Base-by-base conservation (phyloP, 2,329 filamentous ascomycete species). In the Trichoderma asperellum region DNA sequence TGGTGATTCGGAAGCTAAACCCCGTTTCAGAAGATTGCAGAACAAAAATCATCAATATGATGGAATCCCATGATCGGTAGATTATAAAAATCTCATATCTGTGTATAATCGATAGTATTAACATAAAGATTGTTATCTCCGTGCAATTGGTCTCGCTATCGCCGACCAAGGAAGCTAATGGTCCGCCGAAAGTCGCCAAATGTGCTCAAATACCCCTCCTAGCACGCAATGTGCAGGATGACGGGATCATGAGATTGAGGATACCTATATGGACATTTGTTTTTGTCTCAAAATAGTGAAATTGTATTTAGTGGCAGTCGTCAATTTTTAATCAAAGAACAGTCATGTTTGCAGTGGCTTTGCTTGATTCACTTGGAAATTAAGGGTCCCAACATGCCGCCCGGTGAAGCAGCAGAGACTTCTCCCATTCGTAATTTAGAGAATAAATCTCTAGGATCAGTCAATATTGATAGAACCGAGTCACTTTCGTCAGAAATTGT, bases 141-240 rank as follows among this genome's bases (percentile, higher is more conserved):
- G 27, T 27, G 47, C 56, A 49, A 34, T n/a, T n/a, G 11, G 12
- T 49, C 35, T 34, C 27, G 27, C 35, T 29, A 43, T 27, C 21
- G 18, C 37, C 7, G 37, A 27, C 53, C 37, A 66, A 49, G 27
- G n/a, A 34, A 57, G 40, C 16, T 32, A 21, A 40, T 21, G 52
- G 24, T 21, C 37, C 14, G 40, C 5, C 10, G 12, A 11, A 40
- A 24, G 32, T 27, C 21, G 12, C 12, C 27, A 21, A 16, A 66
- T 65, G 35, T 53, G 52, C 49, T 69, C 49, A 66, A 49, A 34
- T 56, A 66, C 53, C 60, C 52, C 60, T 69, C 57, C 12, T 56
- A 68, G 58, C 66, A 68, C 66, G 66, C 66, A 61, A 68, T 68
- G 29, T n/a, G 49, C 29, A 34, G n/a, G 66, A 68, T 47, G 62